phyloP scores from a whole-genome alignment of 345 rosid species.

The Isatis tinctoria region DNA sequence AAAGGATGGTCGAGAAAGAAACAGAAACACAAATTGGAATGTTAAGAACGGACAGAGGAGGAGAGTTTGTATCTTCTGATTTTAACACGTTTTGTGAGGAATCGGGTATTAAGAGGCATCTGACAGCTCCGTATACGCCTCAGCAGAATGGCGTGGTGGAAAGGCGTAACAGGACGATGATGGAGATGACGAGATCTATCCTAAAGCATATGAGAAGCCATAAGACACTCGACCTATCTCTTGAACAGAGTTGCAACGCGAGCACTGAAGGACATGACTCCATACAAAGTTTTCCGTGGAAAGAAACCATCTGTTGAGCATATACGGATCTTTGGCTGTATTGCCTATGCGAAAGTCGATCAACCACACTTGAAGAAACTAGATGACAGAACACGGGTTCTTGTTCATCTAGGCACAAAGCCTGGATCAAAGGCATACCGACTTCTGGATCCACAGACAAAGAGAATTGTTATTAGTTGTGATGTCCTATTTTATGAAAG shows the following conservation, averaged over 20 bases:
- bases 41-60: neutral
- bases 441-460: neutral
- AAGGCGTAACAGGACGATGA: neutral
- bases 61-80: neutral
- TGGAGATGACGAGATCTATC: neutral
- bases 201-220: neutral
- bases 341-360: neutral
- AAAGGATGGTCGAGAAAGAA: neutral
- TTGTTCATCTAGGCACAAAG: neutral
- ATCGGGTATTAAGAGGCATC: neutral
- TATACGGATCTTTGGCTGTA: neutral
- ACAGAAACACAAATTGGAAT: neutral
- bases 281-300: neutral
- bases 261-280: neutral
- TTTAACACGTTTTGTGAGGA: neutral
- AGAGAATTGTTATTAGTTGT: neutral
- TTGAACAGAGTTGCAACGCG: neutral
- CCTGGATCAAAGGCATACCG: neutral
- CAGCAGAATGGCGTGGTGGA: neutral
- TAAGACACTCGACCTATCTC: neutral
- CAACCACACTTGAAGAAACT: neutral
- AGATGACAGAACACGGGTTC: neutral
- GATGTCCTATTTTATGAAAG: neutral
- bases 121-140: neutral
- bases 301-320: neutral